A percentile compares a stretch with the other conserved stretches of the same genome.
Conservation (phyloP, 2,329 filamentous ascomycete genomes). For the Alternaria incomplexa region DNA sequence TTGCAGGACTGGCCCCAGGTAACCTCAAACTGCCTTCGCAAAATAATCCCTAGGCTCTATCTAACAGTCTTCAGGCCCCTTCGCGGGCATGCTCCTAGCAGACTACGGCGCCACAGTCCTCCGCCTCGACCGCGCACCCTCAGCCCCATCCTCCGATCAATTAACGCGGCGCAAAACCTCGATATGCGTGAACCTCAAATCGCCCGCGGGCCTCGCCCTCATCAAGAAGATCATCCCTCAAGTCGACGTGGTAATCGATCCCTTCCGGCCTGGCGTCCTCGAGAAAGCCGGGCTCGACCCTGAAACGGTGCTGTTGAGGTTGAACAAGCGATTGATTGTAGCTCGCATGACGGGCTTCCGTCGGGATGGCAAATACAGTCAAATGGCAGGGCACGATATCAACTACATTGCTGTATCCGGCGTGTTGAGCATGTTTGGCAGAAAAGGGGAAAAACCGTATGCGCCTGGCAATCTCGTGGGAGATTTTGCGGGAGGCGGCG, state of each 20-base stretch:
- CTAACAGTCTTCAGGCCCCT: constrained; percentile 68
- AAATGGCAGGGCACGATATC: constrained; percentile 95
- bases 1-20: constrained; percentile 68
- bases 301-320: constrained; percentile 63
- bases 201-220: constrained; percentile 66
- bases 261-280: constrained; percentile 88
- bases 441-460: constrained; percentile 71
- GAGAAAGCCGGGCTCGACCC: constrained; percentile 84
- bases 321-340: constrained; percentile 79
- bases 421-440: constrained; percentile 76
- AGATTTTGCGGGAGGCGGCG: constrained; percentile 90
- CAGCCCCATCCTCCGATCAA: constrained; percentile 68
- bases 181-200: constrained; percentile 80
- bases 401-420: constrained; percentile 94
- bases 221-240: constrained; percentile 67
- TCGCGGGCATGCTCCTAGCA: constrained; percentile 81
- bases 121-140: constrained; percentile 74
- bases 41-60: not conserved
- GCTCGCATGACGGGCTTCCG: constrained; percentile 90
- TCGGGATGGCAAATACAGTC: constrained; percentile 80
- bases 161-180: constrained; percentile 83
- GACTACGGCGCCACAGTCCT: constrained; percentile 87
- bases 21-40: constrained; percentile 8
- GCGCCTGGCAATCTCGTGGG: constrained; percentile 84
- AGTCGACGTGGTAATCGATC: constrained; percentile 86